Evolutionary conservation across 495 filamentous ascomycete genomes (phyloP).

Genomic region (Stereocaulon alpinum): DNA sequence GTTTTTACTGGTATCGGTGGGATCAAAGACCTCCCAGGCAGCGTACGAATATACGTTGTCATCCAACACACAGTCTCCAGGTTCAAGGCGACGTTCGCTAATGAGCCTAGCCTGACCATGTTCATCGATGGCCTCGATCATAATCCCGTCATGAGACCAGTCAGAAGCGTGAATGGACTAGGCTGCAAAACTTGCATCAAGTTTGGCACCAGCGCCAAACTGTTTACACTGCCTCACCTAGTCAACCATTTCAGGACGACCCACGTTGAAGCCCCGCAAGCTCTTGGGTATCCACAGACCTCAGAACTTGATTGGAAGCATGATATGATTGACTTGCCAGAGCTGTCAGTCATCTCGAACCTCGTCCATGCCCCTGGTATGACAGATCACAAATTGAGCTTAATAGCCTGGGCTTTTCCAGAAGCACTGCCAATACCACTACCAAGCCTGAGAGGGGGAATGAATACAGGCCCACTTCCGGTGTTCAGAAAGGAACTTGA

Average conservation of each 20-base stretch:
- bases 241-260: slow-evolving; percentile 56
- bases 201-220: slow-evolving; percentile 33
- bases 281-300: slow-evolving; percentile 9
- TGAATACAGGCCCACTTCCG: slow-evolving; percentile 23
- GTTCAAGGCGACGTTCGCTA: slow-evolving; percentile 43
- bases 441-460: slow-evolving; percentile 25
- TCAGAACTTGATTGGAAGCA: slow-evolving; percentile 48
- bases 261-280: slow-evolving; percentile 36
- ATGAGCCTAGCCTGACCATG: slow-evolving; percentile 45
- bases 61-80: slow-evolving; percentile 50
- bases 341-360: slow-evolving; percentile 36
- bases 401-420: slow-evolving; percentile 52
- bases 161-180: slow-evolving; percentile 55
- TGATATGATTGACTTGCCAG: slow-evolving; percentile 62
- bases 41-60: slow-evolving; percentile 51
- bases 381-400: slow-evolving; percentile 42
- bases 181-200: slow-evolving; percentile 50
- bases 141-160: slow-evolving; percentile 52
- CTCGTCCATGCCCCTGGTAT: slow-evolving; percentile 41
- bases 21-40: slow-evolving; percentile 52
- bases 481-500: slow-evolving; percentile 23
- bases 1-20: slow-evolving; percentile 50
- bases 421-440: slow-evolving; percentile 25
- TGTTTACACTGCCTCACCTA: slow-evolving; percentile 51
- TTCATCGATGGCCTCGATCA: slow-evolving; percentile 59